phyloP scores from a whole-genome alignment of 306 rosid species.

The Aeschynomene evenia region DNA sequence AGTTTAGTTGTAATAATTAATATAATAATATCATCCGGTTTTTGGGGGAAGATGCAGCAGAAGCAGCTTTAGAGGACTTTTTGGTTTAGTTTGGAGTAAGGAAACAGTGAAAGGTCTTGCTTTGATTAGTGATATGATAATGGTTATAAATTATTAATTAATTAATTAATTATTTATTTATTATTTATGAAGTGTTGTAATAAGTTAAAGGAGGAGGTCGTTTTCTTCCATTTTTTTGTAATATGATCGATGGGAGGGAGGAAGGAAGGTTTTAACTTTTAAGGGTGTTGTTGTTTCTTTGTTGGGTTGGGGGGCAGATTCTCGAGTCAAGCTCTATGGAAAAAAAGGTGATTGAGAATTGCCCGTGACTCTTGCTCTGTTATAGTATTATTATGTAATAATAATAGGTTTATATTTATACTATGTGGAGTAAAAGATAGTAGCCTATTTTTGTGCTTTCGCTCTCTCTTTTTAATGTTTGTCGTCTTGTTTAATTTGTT shows the following conservation, averaged over 20 bases:
- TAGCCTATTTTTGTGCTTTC: not conserved
- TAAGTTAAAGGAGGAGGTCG: constrained; percentile 40
- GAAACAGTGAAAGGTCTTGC: constrained; percentile 29
- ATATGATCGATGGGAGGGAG: constrained; percentile 7
- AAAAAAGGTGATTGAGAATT: constrained; percentile 9
- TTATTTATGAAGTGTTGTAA: no score
- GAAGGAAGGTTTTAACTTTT: not conserved
- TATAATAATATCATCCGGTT: constrained; percentile 48
- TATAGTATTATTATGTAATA: constrained; percentile 30
- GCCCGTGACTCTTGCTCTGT: constrained; percentile 1
- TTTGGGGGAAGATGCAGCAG: constrained; percentile 54
- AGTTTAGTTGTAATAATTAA: constrained; percentile 51
- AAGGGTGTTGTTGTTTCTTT: not conserved
- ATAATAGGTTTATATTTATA: no score
- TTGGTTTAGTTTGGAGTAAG: constrained; percentile 30
- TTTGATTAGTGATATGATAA: not conserved
- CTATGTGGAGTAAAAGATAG: constrained; percentile 13
- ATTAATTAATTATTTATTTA: no score
- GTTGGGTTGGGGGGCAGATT: not conserved
- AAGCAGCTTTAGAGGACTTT: constrained; percentile 30
- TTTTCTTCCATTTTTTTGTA: constrained; percentile 32
- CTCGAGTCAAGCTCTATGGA: constrained; percentile 9
- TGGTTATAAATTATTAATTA: not conserved
- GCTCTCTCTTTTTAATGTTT: not conserved
- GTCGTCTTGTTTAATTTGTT: not conserved